Conservation (phyloP, 164 flowering plant species). For the Kalanchoe fedtschenkoi region DNA sequence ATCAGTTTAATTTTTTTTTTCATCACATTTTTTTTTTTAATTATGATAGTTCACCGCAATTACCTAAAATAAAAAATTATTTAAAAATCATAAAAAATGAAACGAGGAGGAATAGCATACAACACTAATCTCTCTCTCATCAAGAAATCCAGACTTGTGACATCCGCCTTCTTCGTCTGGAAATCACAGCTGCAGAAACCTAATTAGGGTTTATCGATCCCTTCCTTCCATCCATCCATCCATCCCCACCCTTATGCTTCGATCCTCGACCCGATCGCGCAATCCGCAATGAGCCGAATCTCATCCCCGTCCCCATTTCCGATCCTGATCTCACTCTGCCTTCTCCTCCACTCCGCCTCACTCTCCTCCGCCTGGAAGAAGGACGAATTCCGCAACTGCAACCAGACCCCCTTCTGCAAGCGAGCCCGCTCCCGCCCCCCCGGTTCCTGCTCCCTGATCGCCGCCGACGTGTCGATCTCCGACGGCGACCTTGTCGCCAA, state of each 20-base stretch:
- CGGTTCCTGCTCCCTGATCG: conserved; percentile 38
- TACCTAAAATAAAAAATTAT: too few relatives aligned
- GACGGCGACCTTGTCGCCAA: conserved; percentile 70
- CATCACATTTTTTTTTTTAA: too few relatives aligned
- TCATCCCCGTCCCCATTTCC: background rate
- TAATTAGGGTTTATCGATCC: background rate
- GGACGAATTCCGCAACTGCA: conserved; percentile 92
- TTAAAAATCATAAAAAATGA: too few relatives aligned
- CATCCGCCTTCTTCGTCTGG: too few relatives aligned
- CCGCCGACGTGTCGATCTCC: conserved; percentile 34
- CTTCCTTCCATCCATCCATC: too few relatives aligned
- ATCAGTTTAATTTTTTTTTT: too few relatives aligned
- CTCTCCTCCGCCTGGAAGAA: conserved; percentile 67
- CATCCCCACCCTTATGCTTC: background rate
- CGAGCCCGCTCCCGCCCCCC: conserved; percentile 75
- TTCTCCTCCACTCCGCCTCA: conserved; percentile 16
- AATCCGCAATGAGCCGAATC: background rate
- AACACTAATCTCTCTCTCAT: too few relatives aligned
- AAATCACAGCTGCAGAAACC: background rate
- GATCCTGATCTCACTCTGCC: conserved; percentile 9
- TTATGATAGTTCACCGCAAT: too few relatives aligned
- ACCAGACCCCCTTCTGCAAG: conserved; percentile 97
- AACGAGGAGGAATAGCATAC: too few relatives aligned
- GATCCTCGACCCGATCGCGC: background rate
- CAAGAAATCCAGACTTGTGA: too few relatives aligned